Base-by-base conservation (phyloP, 2,329 filamentous ascomycete species). In the Phyllosticta citribraziliensis region DNA sequence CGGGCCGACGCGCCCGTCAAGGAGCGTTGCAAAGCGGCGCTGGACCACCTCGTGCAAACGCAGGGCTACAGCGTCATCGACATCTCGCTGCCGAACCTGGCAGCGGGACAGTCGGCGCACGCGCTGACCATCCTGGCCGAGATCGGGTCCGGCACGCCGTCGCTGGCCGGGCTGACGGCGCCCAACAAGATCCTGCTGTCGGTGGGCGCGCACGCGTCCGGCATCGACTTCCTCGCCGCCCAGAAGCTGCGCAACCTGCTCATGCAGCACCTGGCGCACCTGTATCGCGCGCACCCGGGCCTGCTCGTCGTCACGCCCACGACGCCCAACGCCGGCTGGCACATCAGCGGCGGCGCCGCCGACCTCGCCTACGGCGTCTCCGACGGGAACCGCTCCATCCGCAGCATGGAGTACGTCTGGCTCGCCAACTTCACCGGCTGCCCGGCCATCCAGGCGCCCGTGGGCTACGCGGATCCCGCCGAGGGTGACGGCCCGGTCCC, bases 391-490 rank as follows among this genome's bases (percentile, higher is more conserved):
- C 79, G 76, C 63, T 86, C 84, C 17, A 77, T 96, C n/a, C 79
- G 82, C 25, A 89, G 84, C 69, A 96, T 96, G 90, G 84, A 87
- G 72, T 96, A 90, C 74, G 85, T 89, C 17, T 96, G 88, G 82
- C 74, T 96, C 40, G 88, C 91, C 6, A 97, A 97, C 73, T 86
- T 91, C 67, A 84, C 81, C 0, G 92, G 92, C 0, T 86, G 86
- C 56, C 92, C 92, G 0, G 85, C 89, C 1, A 82, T 95, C 12
- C 85, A 79, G 54, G 85, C 84, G 40, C 91, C 92, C 0, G 85
- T 89, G 11, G 91, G 89, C 0, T 96, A 91, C 74, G 81, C 78
- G 3, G 76, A 83, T 25, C 78, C 82, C 0, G 74, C 75, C 5
- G 76, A 81, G 66, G 84, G 82, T 1, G 75, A 79, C 61, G 88